A percentile compares a stretch with the other conserved stretches of the same genome.
Evolutionary conservation across 176 grass and related monocot species (phyloP).

Genomic region (Rhynchospora tenuis): DNA sequence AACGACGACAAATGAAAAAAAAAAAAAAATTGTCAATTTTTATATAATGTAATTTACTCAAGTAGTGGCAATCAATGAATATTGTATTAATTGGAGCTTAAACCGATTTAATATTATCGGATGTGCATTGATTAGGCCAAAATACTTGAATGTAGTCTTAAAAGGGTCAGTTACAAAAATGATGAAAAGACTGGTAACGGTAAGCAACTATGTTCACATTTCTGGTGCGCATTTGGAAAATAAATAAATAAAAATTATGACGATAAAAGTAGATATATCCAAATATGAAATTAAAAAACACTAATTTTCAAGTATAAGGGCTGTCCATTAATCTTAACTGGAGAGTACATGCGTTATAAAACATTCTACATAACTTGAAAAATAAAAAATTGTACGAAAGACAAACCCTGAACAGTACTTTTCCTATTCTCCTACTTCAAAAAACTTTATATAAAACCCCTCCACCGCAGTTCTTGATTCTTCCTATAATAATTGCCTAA

Average conservation of each 20-base stretch:
- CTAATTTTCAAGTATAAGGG: not conserved
- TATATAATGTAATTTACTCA: no score
- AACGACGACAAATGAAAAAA: no score
- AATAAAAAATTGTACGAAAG: slow-evolving; percentile 1
- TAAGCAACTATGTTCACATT: not conserved
- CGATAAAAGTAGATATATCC: not conserved
- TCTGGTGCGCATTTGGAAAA: not conserved
- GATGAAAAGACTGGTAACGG: not conserved
- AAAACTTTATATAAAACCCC: not conserved
- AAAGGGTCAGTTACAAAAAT: not conserved
- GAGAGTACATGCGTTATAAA: not conserved
- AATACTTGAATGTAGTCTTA: not conserved
- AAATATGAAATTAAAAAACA: not conserved
- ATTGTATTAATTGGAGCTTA: not conserved
- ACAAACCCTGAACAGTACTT: slow-evolving; percentile 5
- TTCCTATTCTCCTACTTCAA: slow-evolving; percentile 6
- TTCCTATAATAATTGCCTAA: slow-evolving; percentile 21
- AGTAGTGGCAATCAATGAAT: not conserved
- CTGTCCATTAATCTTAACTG: not conserved
- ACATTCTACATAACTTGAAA: not conserved
- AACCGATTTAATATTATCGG: not conserved
- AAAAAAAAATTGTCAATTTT: no score
- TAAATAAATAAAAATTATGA: not conserved
- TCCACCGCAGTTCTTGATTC: slow-evolving; percentile 16
- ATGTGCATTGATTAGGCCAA: not conserved